These are phyloP conservation scores for Crithidia fasciculata DNA, from an alignment of 208 protist genomes.

Conservation along the genomic window DNA sequence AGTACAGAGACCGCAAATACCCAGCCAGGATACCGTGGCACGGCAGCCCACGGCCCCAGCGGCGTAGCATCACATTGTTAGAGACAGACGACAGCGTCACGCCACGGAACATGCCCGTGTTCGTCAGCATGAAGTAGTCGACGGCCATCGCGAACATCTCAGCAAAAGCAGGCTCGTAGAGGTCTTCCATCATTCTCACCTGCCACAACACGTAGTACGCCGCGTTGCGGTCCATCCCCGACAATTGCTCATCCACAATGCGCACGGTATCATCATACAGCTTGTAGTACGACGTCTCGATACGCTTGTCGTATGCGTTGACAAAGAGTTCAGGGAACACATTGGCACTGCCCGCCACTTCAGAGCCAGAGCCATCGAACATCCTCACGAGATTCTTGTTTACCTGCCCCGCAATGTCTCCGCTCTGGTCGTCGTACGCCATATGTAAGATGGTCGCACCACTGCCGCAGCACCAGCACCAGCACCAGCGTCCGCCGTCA, in stretches of 20 bases:
- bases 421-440: not conserved
- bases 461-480: not conserved
- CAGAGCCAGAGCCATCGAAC: not conserved
- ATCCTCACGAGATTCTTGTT: not conserved
- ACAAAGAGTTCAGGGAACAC: not conserved
- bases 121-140: slow-evolving; percentile 12
- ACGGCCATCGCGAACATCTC: slow-evolving; percentile 5
- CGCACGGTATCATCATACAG: too few relatives aligned
- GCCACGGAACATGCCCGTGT: slow-evolving; percentile 5
- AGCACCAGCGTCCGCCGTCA: not conserved
- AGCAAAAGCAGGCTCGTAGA: not conserved
- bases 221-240: too few relatives aligned
- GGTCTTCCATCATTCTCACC: not conserved
- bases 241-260: too few relatives aligned
- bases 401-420: not conserved
- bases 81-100: slow-evolving; percentile 3
- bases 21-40: slow-evolving; percentile 7
- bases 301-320: not conserved
- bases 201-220: not conserved
- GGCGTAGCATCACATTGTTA: slow-evolving; percentile 9
- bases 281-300: not conserved
- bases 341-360: not conserved
- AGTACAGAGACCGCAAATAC: not conserved
- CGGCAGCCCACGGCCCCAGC: slow-evolving; percentile 13
- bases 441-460: slow-evolving; percentile 11